Base-by-base conservation (phyloP, 495 filamentous ascomycete genomes). In the Podospora tetraspora region DNA sequence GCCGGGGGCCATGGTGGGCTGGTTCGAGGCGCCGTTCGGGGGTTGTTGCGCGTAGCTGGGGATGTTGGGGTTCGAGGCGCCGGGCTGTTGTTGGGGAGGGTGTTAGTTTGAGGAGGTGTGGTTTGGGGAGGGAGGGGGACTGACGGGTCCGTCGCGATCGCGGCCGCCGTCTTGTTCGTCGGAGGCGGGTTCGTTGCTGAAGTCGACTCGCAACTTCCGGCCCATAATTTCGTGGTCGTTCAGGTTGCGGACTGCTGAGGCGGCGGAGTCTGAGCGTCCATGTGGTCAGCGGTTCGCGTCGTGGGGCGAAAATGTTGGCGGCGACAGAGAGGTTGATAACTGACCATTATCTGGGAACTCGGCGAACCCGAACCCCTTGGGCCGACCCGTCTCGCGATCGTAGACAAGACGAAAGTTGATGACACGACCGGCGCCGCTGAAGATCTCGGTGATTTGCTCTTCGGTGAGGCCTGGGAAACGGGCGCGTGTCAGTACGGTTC, bases 171-270 rank as follows among this genome's bases (percentile, higher is more conserved):
- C 80, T 21, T 92, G 43, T 52, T 65, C 92, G 67, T 91, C 90
- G 64, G 90, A 89, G 62, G 89, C 90, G 25, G 92, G 92, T 75
- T 97, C 93, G 77, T 97, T 95, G 27, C 91, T 93, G 78, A 93
- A 99, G 77, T 97, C 95, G 32, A 99, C 95, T 30, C 94, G 88
- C 66, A 99, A 85, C 74, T 96, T 96, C 65, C 95, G 88, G 23
- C 92, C 92, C 92, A 97, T 96, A 68, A 97, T 89, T 77, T 98
- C 94, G 83, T 94, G 88, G 76, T 96, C 92, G 81, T 99, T 96
- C 34, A 99, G 84, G 75, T 99, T 99, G 68, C 95, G 90, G 22
- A 98, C 94, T 7, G 95, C 95, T 1, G 93, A 96, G 57, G 94
- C 92, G 22, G 95, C 95, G 8, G 92, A 91, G 73, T 99, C 95